A percentile compares a stretch with the other conserved stretches of the same genome.
These are phyloP conservation scores for Acidiella bohemica DNA, from an alignment of 495 filamentous ascomycete genomes.

Conservation along the genomic window DNA sequence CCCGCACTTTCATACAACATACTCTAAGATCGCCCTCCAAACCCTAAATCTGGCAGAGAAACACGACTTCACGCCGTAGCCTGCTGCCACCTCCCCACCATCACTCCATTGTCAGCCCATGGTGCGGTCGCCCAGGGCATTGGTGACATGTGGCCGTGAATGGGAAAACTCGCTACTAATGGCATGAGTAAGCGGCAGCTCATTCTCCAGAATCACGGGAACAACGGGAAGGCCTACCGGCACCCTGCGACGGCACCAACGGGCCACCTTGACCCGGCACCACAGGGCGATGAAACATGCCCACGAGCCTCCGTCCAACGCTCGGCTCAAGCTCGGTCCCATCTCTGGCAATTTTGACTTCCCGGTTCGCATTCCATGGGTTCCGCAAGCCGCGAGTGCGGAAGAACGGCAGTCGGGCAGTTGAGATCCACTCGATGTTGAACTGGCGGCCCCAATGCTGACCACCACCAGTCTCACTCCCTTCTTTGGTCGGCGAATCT, in stretches of 20 bases:
- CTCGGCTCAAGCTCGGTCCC: conserved; percentile 84
- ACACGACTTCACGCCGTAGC: background rate
- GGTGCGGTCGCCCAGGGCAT: background rate
- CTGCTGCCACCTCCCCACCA: background rate
- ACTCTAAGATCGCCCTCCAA: background rate
- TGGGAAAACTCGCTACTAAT: background rate
- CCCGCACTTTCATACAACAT: background rate
- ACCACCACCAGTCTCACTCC: conserved; percentile 13
- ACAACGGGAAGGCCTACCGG: background rate
- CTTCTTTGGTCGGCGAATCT: conserved; percentile 29
- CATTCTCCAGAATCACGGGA: background rate
- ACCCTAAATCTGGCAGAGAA: background rate
- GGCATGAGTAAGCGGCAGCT: background rate
- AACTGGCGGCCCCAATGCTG: conserved; percentile 87
- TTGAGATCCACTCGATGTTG: conserved; percentile 83
- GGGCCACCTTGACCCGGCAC: background rate
- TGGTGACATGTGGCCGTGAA: no score
- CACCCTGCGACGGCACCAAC: background rate
- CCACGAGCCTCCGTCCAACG: conserved; percentile 62
- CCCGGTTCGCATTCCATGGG: conserved; percentile 87
- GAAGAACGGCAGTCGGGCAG: conserved; percentile 76
- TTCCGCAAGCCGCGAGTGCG: conserved; percentile 83
- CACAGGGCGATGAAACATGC: conserved; percentile 45
- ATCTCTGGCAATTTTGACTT: conserved; percentile 93
- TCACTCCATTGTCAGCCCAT: background rate